Conservation (phyloP, 2,329 filamentous ascomycete species). For the Monosporascus sp. region DNA sequence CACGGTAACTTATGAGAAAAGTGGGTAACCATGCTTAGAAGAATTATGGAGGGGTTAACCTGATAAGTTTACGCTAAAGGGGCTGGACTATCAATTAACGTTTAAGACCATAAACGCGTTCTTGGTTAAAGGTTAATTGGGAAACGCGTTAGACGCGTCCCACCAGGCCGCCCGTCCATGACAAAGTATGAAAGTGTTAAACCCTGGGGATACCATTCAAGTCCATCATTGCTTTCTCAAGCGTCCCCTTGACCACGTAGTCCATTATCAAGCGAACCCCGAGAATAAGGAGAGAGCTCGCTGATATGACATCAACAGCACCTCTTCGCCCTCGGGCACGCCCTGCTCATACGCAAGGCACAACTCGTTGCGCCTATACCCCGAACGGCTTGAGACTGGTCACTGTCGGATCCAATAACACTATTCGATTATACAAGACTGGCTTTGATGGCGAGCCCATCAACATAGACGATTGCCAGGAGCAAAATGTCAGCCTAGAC, state of each 20-base stretch:
- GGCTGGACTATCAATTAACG: neutral
- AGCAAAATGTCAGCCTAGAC: constrained; percentile 76
- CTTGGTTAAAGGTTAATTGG: constrained; percentile 25
- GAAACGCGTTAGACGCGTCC: constrained; percentile 38
- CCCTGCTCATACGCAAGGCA: constrained; percentile 76
- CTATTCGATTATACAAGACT: constrained; percentile 86
- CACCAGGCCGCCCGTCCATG: no score
- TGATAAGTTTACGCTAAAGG: neutral
- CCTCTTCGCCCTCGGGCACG: constrained; percentile 52
- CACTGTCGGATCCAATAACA: constrained; percentile 90
- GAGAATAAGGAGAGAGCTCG: neutral
- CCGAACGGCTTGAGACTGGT: constrained; percentile 81
- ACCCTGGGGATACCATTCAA: no score
- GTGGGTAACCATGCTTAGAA: neutral
- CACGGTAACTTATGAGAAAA: neutral
- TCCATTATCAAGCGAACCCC: neutral
- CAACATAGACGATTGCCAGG: constrained; percentile 86
- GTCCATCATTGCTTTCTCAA: no score
- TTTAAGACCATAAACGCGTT: neutral
- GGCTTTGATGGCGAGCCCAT: constrained; percentile 87
- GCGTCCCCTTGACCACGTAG: no score
- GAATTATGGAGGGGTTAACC: neutral
- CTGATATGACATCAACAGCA: constrained; percentile 34
- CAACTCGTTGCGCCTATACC: constrained; percentile 84
- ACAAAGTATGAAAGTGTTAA: no score